Conservation (phyloP, 345 rosid species). For the Combretum micranthum region DNA sequence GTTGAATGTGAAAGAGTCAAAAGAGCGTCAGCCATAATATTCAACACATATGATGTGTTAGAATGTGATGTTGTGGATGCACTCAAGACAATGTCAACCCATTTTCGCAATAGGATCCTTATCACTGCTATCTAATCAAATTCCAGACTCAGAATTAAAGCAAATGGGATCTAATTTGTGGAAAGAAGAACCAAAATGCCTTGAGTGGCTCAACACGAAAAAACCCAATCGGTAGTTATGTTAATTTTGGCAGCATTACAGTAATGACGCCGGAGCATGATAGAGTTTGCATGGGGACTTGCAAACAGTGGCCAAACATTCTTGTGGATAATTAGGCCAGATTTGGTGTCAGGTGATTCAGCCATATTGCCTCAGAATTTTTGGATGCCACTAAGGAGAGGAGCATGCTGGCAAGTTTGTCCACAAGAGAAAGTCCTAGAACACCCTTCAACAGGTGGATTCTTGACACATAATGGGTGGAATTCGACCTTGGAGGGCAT, state of each 20-base stretch:
- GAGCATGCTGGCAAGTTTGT: conserved; percentile 35
- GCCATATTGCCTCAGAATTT: conserved; percentile 39
- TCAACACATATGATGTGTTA: conserved; percentile 41
- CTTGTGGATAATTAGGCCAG: conserved; percentile 56
- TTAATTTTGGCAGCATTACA: conserved; percentile 61
- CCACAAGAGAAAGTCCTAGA: conserved; percentile 45
- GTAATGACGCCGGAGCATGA: conserved; percentile 30
- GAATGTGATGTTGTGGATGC: conserved; percentile 28
- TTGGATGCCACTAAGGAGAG: conserved; percentile 24
- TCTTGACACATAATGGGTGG: conserved; percentile 62
- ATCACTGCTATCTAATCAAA: conserved; percentile 20
- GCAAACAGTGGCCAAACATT: conserved; percentile 43
- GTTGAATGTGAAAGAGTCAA: conserved; percentile 23
- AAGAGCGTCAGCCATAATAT: conserved; percentile 36
- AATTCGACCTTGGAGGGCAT: conserved; percentile 56
- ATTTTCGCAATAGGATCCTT: conserved; percentile 44
- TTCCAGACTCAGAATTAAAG: conserved; percentile 10
- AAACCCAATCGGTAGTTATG: conserved; percentile 39
- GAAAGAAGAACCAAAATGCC: conserved; percentile 45
- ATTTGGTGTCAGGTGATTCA: conserved; percentile 37
- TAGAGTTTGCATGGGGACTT: conserved; percentile 67
- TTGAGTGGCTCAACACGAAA: conserved; percentile 43
- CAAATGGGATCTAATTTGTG: conserved; percentile 38
- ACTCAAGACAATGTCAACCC: conserved; percentile 29
- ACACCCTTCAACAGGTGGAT: conserved; percentile 47